A percentile compares a stretch with the other conserved stretches of the same genome.
Conservation (phyloP, 305 asterid genomes). For the Fraxinus floribunda region DNA sequence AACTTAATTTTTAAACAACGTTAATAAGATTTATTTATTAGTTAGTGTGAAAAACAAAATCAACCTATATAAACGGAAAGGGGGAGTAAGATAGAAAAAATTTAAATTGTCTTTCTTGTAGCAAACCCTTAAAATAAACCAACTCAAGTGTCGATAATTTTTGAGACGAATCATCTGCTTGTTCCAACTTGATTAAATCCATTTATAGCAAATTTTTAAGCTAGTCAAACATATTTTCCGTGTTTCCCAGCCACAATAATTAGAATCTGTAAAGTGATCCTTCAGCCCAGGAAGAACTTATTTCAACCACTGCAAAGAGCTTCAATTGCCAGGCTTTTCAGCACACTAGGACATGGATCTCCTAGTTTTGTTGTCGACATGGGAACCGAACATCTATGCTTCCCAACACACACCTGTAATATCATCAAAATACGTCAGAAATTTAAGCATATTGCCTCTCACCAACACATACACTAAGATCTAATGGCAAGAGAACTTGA, state of each 20-base stretch:
- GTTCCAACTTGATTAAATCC: not conserved
- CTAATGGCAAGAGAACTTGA: not conserved
- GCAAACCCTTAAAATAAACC: not conserved
- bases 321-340: constrained; percentile 61
- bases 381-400: constrained; percentile 48
- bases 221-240: not conserved
- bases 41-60: too few relatives aligned
- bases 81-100: too few relatives aligned
- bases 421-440: not conserved
- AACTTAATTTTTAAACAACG: too few relatives aligned
- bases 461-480: not conserved
- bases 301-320: constrained; percentile 50
- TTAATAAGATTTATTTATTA: too few relatives aligned
- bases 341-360: constrained; percentile 53
- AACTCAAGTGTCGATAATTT: not conserved
- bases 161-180: not conserved
- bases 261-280: not conserved
- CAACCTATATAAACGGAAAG: too few relatives aligned
- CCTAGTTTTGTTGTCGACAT: constrained; percentile 45
- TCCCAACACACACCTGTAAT: constrained; percentile 60
- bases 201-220: not conserved
- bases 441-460: not conserved
- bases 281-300: not conserved
- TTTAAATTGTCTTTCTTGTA: too few relatives aligned
- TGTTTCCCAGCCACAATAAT: not conserved